Percentiles rank a stretch among this genome's conserved stretches.
These are phyloP conservation scores for Vigna radiata DNA, from an alignment of 306 rosid species.

Conservation along the genomic window DNA sequence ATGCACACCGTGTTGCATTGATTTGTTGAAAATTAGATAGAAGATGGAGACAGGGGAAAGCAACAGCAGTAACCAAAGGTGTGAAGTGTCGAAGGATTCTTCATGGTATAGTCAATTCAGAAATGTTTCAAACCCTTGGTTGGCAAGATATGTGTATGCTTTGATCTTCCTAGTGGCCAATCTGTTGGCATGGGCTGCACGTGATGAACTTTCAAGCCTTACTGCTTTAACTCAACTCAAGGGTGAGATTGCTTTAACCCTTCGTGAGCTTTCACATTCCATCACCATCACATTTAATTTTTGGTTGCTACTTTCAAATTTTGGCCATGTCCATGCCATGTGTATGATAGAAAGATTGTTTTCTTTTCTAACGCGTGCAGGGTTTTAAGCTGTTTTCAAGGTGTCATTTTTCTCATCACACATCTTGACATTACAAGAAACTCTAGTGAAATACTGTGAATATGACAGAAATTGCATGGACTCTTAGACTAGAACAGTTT, in stretches of 20 bases:
- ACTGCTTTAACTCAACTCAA: slow-evolving; percentile 63
- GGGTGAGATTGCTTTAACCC: slow-evolving; percentile 58
- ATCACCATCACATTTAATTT: neutral
- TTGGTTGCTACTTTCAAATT: neutral
- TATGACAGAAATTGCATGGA: neutral
- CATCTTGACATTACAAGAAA: neutral
- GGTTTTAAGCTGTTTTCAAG: neutral
- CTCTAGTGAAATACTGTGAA: neutral
- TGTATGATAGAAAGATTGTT: neutral
- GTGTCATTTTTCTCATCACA: neutral
- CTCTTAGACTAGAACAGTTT: too few species aligned
- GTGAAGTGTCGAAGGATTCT: slow-evolving; percentile 39
- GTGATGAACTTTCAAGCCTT: slow-evolving; percentile 70
- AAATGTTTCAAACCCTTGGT: slow-evolving; percentile 88
- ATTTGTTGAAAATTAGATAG: slow-evolving; percentile 3
- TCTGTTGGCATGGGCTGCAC: slow-evolving; percentile 90
- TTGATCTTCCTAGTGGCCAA: slow-evolving; percentile 75
- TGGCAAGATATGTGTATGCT: slow-evolving; percentile 94
- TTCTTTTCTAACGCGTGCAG: neutral
- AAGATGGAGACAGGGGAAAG: slow-evolving; percentile 62
- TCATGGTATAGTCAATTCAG: slow-evolving; percentile 76
- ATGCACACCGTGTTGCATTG: slow-evolving; percentile 39
- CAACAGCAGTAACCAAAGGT: slow-evolving; percentile 42
- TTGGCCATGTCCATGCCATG: neutral
- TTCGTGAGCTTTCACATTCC: slow-evolving; percentile 23